phyloP scores from a whole-genome alignment of 805 yeast species.

The Lipomyces starkeyi region DNA sequence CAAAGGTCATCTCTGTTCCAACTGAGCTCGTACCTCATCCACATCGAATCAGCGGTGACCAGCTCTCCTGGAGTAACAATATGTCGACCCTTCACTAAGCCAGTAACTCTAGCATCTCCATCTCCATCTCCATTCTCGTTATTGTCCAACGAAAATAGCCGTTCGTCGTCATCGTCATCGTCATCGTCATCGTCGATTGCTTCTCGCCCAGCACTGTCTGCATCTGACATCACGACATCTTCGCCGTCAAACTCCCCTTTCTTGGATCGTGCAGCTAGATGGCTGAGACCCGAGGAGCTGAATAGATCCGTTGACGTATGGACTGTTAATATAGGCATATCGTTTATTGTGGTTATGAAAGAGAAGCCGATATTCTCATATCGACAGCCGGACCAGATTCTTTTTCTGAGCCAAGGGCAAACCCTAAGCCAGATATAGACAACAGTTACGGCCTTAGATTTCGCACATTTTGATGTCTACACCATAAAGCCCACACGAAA shows the following conservation, averaged over 20 bases:
- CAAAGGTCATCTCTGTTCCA: background rate
- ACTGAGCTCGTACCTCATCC: constrained; percentile 66
- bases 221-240: constrained; percentile 16
- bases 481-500: too few relatives aligned
- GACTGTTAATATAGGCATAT: constrained; percentile 29
- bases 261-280: background rate
- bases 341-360: background rate
- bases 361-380: background rate
- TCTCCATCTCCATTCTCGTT: constrained; percentile 17
- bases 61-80: constrained; percentile 95
- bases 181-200: constrained; percentile 43
- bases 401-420: too few relatives aligned
- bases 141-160: constrained; percentile 22
- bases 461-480: too few relatives aligned
- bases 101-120: constrained; percentile 21
- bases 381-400: background rate
- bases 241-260: constrained; percentile 15
- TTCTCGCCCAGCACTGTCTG: constrained; percentile 37
- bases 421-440: background rate
- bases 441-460: background rate
- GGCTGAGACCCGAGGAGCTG: constrained; percentile 24
- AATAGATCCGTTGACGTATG: constrained; percentile 26
- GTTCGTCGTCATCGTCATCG: constrained; percentile 43
- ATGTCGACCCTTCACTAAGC: constrained; percentile 39
- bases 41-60: constrained; percentile 91